phyloP scores from a whole-genome alignment of 768 basidiomycete genomes.

The Steccherinum ochraceum region DNA sequence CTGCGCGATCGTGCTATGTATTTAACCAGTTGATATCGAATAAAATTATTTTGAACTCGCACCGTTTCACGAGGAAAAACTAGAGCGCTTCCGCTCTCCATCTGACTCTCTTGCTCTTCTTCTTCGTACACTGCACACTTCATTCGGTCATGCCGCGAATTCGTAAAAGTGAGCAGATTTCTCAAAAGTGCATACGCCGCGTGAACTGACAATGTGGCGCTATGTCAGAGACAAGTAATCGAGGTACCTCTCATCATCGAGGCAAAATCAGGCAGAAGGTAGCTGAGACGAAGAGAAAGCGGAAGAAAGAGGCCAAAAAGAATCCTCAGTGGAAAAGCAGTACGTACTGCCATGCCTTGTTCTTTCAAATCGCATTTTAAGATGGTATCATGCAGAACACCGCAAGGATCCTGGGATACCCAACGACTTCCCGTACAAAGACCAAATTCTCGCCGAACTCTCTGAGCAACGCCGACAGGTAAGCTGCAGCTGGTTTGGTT shows the following conservation, averaged over 20 bases:
- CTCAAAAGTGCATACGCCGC: not conserved
- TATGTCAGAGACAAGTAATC: constrained; percentile 72
- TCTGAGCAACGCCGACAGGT: constrained; percentile 76
- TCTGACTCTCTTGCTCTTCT: too few relatives aligned
- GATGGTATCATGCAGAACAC: constrained; percentile 42
- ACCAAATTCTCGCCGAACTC: constrained; percentile 87
- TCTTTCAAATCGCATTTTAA: constrained; percentile 3
- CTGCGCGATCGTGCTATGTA: too few relatives aligned
- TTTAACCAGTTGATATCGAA: too few relatives aligned
- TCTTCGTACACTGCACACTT: too few relatives aligned
- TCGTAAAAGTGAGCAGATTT: constrained; percentile 57
- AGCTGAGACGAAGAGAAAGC: constrained; percentile 72
- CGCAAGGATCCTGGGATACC: constrained; percentile 92
- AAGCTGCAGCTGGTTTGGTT: constrained; percentile 23
- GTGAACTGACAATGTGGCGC: not conserved
- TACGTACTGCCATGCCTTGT: constrained; percentile 33
- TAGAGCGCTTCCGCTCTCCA: too few relatives aligned
- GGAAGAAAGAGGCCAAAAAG: constrained; percentile 67
- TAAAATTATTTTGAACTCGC: too few relatives aligned
- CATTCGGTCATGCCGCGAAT: constrained; percentile 53
- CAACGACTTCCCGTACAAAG: constrained; percentile 90
- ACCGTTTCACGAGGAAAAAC: too few relatives aligned
- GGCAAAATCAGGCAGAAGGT: constrained; percentile 70
- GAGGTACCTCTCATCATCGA: constrained; percentile 66
- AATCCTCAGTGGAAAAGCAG: constrained; percentile 86